Percentiles rank a stretch among this genome's conserved stretches.
These are phyloP conservation scores for Mycosarcoma mackinlayi DNA, from an alignment of 1,284 basidiomycete genomes.

Conservation along the genomic window DNA sequence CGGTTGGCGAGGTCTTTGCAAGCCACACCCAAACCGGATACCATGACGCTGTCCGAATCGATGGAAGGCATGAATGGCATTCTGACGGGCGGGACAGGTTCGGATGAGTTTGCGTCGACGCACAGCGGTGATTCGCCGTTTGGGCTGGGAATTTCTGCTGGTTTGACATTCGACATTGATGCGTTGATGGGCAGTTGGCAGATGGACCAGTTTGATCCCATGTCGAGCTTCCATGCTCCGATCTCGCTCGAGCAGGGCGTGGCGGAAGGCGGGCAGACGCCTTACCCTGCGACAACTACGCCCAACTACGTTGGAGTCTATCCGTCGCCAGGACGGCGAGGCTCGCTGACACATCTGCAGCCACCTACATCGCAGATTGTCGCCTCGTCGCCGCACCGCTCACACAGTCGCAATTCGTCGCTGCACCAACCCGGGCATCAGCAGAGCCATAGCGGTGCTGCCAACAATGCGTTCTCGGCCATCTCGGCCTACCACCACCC, in stretches of 20 bases:
- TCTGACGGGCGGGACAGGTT: constrained; percentile 17
- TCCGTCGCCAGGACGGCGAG: neutral
- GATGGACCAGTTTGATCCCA: constrained; percentile 36
- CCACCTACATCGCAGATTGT: neutral
- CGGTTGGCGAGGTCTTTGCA: constrained; percentile 30
- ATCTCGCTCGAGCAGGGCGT: constrained; percentile 5
- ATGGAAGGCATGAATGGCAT: constrained; percentile 24
- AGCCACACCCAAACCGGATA: constrained; percentile 32
- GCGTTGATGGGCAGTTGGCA: constrained; percentile 46
- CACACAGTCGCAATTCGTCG: constrained; percentile 11
- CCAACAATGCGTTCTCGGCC: neutral
- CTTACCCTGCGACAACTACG: constrained; percentile 5
- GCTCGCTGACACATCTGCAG: constrained; percentile 10
- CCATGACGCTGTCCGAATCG: constrained; percentile 16
- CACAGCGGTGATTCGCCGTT: constrained; percentile 47
- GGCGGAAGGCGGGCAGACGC: constrained; percentile 6
- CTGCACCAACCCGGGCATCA: neutral
- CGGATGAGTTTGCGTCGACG: constrained; percentile 41
- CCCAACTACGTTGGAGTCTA: constrained; percentile 4
- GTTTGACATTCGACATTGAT: constrained; percentile 45
- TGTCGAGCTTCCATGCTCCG: constrained; percentile 14
- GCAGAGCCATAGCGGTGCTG: no score
- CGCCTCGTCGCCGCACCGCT: constrained; percentile 2
- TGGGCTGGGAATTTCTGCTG: constrained; percentile 42
- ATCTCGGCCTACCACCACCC: constrained; percentile 6